phyloP scores from a whole-genome alignment of 768 basidiomycete genomes.

The Zangia roseola region DNA sequence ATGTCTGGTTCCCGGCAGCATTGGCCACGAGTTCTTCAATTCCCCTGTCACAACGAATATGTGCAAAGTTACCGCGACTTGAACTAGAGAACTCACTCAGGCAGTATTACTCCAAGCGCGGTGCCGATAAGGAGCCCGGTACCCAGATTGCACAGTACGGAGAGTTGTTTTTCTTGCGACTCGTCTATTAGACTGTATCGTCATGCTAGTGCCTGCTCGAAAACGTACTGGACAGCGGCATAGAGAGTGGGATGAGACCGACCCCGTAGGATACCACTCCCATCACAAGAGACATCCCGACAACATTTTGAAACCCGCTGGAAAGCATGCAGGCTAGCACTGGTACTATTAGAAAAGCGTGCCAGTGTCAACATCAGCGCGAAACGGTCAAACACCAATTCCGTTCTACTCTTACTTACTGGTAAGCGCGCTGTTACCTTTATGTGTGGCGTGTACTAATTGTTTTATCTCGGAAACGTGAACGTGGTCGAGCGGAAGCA shows the following conservation, averaged over 20 bases:
- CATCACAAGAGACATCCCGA: conserved; percentile 55
- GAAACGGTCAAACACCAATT: not conserved
- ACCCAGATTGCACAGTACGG: conserved; percentile 56
- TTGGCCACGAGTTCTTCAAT: conserved; percentile 57
- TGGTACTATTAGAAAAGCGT: not conserved
- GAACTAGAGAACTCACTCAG: conserved; percentile 65
- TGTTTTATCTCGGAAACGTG: too few species aligned
- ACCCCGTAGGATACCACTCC: conserved; percentile 63
- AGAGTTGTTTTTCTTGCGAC: conserved; percentile 44
- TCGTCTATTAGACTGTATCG: conserved; percentile 22
- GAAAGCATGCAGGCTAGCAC: conserved; percentile 23
- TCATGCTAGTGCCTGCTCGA: conserved; percentile 3
- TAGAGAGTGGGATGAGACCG: conserved; percentile 74
- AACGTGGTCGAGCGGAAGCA: too few species aligned
- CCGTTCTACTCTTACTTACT: too few species aligned
- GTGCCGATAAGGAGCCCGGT: conserved; percentile 88
- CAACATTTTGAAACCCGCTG: conserved; percentile 21
- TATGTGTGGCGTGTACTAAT: too few species aligned
- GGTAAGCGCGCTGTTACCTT: too few species aligned
- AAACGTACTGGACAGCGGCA: conserved; percentile 62
- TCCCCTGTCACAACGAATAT: conserved; percentile 47
- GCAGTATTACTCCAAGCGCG: conserved; percentile 88
- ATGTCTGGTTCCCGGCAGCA: conserved; percentile 30
- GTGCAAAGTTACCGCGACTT: too few species aligned
- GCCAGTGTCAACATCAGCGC: not conserved